A percentile compares a stretch with the other conserved stretches of the same genome.
These are phyloP conservation scores for Exophiala alcalophila DNA, from an alignment of 2,329 filamentous ascomycete species.

Conservation along the genomic window DNA sequence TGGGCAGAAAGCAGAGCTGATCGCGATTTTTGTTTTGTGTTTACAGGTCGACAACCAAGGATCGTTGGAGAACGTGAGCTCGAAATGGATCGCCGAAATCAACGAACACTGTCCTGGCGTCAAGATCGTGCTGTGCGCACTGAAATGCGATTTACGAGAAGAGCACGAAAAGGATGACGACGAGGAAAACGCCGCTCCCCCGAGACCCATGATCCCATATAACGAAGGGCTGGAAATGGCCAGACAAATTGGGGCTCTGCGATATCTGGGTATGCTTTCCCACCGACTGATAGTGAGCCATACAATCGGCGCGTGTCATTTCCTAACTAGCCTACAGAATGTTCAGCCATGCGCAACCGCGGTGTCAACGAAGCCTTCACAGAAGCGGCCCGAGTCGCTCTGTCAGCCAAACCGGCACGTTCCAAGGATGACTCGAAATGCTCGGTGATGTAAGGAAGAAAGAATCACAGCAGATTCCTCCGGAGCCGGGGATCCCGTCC, in stretches of 20 bases:
- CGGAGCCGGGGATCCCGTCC: background rate
- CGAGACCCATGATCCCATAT: constrained; percentile 67
- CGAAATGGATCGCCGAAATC: constrained; percentile 98
- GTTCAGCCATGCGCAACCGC: constrained; percentile 95
- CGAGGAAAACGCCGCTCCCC: constrained; percentile 34
- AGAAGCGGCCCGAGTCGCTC: constrained; percentile 89
- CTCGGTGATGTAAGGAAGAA: constrained; percentile 28
- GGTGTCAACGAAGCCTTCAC: constrained; percentile 99
- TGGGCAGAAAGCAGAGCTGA: background rate
- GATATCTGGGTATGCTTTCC: constrained; percentile 70
- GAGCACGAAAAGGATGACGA: constrained; percentile 69
- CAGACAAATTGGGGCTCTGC: constrained; percentile 82
- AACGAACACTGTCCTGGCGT: constrained; percentile 96
- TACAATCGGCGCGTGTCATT: background rate
- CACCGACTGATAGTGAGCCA: background rate
- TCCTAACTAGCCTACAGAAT: constrained; percentile 68
- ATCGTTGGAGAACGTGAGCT: constrained; percentile 96
- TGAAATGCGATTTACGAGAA: constrained; percentile 95
- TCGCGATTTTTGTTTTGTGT: too few relatives aligned
- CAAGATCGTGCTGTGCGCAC: constrained; percentile 87
- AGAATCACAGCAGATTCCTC: background rate
- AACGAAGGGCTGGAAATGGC: constrained; percentile 89
- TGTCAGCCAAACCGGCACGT: constrained; percentile 51
- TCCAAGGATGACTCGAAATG: constrained; percentile 35
- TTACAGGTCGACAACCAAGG: constrained; percentile 82